phyloP scores from a whole-genome alignment of 1,139 yeast genomes.

The Debaryomycetaceae sp. region DNA sequence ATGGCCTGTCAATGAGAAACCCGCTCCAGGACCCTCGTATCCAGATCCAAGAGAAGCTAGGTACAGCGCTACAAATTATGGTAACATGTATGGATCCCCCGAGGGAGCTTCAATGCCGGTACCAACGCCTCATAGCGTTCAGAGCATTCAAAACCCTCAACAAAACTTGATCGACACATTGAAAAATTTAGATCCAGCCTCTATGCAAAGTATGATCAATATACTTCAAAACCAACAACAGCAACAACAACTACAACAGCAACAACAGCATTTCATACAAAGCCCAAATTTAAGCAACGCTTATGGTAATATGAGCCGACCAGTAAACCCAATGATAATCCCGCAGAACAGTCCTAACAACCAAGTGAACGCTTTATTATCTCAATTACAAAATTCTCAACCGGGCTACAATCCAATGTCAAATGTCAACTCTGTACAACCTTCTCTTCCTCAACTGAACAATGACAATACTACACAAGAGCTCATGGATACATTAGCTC shows the following conservation, averaged over 20 bases:
- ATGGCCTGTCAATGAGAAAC: neutral
- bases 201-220: conserved; percentile 47
- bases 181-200: conserved; percentile 49
- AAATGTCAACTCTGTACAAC: neutral
- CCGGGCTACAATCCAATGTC: neutral
- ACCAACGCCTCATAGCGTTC: conserved; percentile 2
- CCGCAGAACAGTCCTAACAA: conserved; percentile 11
- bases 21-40: neutral
- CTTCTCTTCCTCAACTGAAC: neutral
- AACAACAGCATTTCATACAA: conserved; percentile 2
- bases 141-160: conserved; percentile 4
- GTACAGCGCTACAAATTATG: neutral
- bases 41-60: neutral
- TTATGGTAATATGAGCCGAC: conserved; percentile 9
- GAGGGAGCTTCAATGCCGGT: neutral
- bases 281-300: conserved; percentile 1
- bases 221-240: conserved; percentile 26
- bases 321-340: conserved; percentile 3
- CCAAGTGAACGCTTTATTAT: conserved; percentile 26
- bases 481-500: conserved; percentile 38
- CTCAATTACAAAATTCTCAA: conserved; percentile 20
- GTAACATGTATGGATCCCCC: conserved; percentile 6
- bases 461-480: conserved; percentile 16
- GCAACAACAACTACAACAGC: conserved; percentile 9
- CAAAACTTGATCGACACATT: conserved; percentile 27